Evolutionary conservation across 148 eudicot genomes (phyloP).

Genomic region (Rhododendron ferrugineum): DNA sequence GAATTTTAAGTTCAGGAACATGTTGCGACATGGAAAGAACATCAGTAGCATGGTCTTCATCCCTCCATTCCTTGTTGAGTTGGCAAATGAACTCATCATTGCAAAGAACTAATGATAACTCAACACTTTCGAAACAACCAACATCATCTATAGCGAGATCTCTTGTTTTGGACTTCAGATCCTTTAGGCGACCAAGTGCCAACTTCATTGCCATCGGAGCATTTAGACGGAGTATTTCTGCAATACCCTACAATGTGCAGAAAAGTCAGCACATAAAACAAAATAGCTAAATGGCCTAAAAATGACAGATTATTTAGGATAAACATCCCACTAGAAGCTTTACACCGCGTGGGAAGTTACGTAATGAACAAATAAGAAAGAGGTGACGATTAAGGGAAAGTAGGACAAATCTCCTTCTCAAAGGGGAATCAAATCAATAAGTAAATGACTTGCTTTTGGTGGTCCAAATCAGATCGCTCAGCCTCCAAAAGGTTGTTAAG

Average conservation of each 20-base stretch:
- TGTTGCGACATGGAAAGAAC: conserved; percentile 98
- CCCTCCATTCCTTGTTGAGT: conserved; percentile 94
- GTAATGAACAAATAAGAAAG: background rate
- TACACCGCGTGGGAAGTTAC: background rate
- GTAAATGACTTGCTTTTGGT: background rate
- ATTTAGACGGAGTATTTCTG: conserved; percentile 79
- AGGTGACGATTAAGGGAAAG: too few relatives aligned
- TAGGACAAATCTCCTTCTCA: too few relatives aligned
- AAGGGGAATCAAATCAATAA: background rate
- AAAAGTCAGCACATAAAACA: background rate
- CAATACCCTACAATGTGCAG: conserved; percentile 48
- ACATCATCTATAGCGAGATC: conserved; percentile 57
- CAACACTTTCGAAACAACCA: conserved; percentile 63
- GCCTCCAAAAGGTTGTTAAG: background rate
- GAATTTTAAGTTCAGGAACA: conserved; percentile 78
- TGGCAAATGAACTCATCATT: conserved; percentile 74
- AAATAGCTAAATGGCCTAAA: background rate
- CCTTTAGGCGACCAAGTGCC: conserved; percentile 62
- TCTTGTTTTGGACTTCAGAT: conserved; percentile 66
- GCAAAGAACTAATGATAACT: conserved; percentile 79
- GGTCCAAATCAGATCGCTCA: background rate
- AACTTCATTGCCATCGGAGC: conserved; percentile 86
- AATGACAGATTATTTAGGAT: background rate
- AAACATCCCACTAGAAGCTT: background rate
- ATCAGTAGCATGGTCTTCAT: conserved; percentile 90